Percentiles rank a stretch among this genome's conserved stretches.
Evolutionary conservation across 2,329 filamentous ascomycete genomes (phyloP).

Genomic region (Thielaviopsis euricoi): DNA sequence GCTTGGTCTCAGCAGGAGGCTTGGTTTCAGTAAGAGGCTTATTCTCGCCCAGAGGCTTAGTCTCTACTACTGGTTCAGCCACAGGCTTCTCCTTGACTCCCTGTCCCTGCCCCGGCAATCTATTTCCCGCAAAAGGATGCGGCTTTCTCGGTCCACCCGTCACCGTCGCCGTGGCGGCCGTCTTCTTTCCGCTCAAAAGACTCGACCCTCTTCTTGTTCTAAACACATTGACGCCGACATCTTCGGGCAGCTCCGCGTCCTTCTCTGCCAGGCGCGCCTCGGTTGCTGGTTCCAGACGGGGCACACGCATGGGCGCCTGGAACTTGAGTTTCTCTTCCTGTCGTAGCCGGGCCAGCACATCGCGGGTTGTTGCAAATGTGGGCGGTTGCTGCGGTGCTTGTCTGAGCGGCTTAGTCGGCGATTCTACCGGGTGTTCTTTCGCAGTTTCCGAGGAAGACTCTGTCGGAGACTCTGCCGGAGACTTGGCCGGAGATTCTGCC

Average conservation of each 20-base stretch:
- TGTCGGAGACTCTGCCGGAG: not conserved
- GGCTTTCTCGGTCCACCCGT: constrained; percentile 3
- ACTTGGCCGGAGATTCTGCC: not conserved
- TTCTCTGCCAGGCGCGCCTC: not conserved
- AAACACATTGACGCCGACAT: constrained; percentile 10
- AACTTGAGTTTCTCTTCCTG: constrained; percentile 7
- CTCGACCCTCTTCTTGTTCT: constrained; percentile 7
- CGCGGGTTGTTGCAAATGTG: not conserved
- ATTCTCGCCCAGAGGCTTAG: not conserved
- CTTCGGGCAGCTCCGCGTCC: not conserved
- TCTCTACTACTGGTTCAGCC: not conserved
- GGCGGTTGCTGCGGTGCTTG: not conserved
- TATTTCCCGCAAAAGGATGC: constrained; percentile 10
- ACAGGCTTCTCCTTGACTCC: not conserved
- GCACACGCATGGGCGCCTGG: constrained; percentile 8
- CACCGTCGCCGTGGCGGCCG: not conserved
- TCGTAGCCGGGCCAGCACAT: constrained; percentile 6
- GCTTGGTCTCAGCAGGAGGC: not conserved
- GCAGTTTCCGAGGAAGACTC: not conserved
- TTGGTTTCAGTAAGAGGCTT: not conserved
- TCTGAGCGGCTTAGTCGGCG: not conserved
- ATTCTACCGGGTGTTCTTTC: too few species aligned
- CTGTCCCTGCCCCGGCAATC: constrained; percentile 5
- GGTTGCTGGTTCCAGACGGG: constrained; percentile 8
- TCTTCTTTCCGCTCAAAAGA: not conserved